Evolutionary conservation across 148 eudicot genomes (phyloP).

Genomic region (Camellia lanceoleosa): DNA sequence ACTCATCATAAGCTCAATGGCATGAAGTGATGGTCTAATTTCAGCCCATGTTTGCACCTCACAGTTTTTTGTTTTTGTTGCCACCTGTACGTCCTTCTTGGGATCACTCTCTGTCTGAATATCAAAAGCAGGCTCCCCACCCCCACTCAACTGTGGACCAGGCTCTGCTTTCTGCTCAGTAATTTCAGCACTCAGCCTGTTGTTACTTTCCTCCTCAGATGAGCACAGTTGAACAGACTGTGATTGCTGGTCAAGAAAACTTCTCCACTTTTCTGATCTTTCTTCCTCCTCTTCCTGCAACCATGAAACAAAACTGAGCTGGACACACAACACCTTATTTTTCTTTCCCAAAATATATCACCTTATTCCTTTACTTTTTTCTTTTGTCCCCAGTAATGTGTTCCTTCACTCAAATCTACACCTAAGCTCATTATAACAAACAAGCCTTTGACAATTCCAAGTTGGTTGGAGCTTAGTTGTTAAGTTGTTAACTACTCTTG

Average conservation of each 20-base stretch:
- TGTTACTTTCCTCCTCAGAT: constrained; percentile 25
- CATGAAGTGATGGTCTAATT: constrained; percentile 49
- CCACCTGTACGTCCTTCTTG: constrained; percentile 28
- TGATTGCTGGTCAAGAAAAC: constrained; percentile 66
- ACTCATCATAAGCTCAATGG: constrained; percentile 61
- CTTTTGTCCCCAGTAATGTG: too few species aligned
- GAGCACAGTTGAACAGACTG: constrained; percentile 29
- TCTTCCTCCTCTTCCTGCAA: constrained; percentile 85
- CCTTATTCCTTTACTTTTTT: neutral
- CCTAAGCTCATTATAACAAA: neutral
- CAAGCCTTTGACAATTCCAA: too few species aligned
- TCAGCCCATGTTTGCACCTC: constrained; percentile 59
- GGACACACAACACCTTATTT: neutral
- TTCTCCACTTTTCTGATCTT: constrained; percentile 73
- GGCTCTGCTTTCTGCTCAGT: constrained; percentile 21
- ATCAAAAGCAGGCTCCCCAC: constrained; percentile 27
- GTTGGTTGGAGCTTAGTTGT: too few species aligned
- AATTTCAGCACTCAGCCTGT: constrained; percentile 25
- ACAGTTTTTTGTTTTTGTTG: constrained; percentile 29
- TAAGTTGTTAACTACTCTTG: too few species aligned
- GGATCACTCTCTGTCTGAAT: constrained; percentile 29
- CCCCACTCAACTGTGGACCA: constrained; percentile 23
- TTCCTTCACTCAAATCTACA: too few species aligned
- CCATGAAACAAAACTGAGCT: constrained; percentile 5
- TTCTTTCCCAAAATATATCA: neutral